phyloP scores from a whole-genome alignment of 371 early-diverging fungal species.

The Chytridium lagenaria region DNA sequence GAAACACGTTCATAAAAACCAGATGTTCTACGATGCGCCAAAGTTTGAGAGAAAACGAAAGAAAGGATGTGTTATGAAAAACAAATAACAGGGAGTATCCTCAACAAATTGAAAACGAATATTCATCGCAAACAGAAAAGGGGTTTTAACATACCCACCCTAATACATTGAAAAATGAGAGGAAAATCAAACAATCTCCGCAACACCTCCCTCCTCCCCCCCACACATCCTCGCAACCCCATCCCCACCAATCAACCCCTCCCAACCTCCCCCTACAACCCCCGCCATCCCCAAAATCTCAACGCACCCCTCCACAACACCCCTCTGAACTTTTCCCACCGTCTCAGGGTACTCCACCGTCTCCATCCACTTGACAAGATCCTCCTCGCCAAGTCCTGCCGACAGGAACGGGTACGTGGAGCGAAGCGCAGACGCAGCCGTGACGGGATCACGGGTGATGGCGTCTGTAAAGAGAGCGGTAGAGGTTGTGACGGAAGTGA shows the following conservation, averaged over 20 bases:
- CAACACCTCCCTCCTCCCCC: neutral
- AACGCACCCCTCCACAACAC: neutral
- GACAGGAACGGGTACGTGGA: neutral
- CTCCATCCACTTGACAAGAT: slow-evolving; percentile 6
- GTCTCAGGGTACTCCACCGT: slow-evolving; percentile 1
- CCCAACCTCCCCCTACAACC: neutral
- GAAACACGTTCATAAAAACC: too few relatives aligned
- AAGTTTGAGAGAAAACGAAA: too few relatives aligned
- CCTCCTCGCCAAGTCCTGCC: neutral
- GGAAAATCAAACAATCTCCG: slow-evolving; percentile 2
- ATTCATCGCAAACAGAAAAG: too few relatives aligned
- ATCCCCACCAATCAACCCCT: neutral
- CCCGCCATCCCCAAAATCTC: neutral
- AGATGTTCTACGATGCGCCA: too few relatives aligned
- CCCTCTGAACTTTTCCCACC: neutral
- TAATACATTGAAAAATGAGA: too few relatives aligned
- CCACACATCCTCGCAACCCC: neutral
- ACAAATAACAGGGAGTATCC: too few relatives aligned
- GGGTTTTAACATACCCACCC: too few relatives aligned
- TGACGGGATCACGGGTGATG: neutral
- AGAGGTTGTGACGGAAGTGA: neutral
- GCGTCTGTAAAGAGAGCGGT: neutral
- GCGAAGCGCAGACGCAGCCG: neutral
- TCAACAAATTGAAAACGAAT: too few relatives aligned
- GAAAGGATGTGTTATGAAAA: too few relatives aligned